Conservation (phyloP, 805 yeast species). For the Jamesozyma piceae region DNA sequence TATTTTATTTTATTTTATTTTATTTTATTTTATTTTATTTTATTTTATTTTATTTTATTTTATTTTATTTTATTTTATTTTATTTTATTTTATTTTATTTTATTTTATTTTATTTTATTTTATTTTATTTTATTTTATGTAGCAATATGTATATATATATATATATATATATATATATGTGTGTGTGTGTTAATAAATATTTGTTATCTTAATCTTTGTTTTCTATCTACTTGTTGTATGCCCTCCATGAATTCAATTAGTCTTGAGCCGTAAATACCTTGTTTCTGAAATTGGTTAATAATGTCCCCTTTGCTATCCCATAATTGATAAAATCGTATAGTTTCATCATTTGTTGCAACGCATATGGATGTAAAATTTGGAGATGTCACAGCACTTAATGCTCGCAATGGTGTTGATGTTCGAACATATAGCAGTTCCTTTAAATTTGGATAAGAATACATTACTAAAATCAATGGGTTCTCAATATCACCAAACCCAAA, state of each 20-base stretch:
- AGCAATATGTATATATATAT: background rate
- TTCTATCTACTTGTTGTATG: conserved; percentile 15
- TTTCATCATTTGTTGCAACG: conserved; percentile 69
- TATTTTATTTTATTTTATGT: background rate
- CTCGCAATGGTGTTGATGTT: conserved; percentile 44
- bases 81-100: too few species aligned
- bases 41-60: too few species aligned
- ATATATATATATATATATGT: background rate
- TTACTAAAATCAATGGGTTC: conserved; percentile 43
- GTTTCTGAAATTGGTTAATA: conserved; percentile 33
- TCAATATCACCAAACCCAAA: conserved; percentile 66
- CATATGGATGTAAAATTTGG: conserved; percentile 57
- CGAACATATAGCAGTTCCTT: conserved; percentile 39
- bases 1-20: too few species aligned
- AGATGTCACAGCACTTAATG: conserved; percentile 56
- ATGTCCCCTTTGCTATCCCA: conserved; percentile 44
- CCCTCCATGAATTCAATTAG: conserved; percentile 54
- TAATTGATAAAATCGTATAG: conserved; percentile 62
- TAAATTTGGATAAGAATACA: conserved; percentile 63
- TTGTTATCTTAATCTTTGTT: background rate
- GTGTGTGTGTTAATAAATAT: background rate
- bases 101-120: background rate
- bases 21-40: too few species aligned
- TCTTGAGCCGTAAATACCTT: conserved; percentile 46
- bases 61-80: too few species aligned